These are phyloP conservation scores for Adiantum capillusveneris DNA, from an alignment of 75 land plant species.

Conservation along the genomic window DNA sequence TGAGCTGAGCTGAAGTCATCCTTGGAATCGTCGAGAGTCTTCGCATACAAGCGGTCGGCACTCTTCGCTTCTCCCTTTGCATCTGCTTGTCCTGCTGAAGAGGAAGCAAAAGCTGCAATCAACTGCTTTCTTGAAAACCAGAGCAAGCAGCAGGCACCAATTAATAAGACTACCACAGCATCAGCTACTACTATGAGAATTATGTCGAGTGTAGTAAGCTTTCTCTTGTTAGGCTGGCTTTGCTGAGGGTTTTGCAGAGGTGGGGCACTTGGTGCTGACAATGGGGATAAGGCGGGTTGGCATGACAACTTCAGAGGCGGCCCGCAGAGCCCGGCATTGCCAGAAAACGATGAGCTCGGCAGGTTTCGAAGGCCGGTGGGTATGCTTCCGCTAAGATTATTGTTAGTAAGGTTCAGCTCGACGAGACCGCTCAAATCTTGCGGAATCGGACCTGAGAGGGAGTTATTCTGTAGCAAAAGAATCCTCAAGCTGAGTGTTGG, in stretches of 20 bases:
- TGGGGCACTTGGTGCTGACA: neutral
- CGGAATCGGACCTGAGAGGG: slow-evolving; percentile 63
- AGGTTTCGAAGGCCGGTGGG: slow-evolving; percentile 43
- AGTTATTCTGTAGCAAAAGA: slow-evolving; percentile 55
- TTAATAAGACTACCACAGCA: neutral
- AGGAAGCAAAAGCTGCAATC: slow-evolving; percentile 6
- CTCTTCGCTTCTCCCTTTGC: too few species aligned
- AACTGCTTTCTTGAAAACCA: neutral
- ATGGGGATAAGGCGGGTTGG: neutral
- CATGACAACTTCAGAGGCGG: slow-evolving; percentile 22
- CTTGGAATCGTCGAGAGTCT: neutral
- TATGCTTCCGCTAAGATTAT: slow-evolving; percentile 61
- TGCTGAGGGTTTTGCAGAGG: neutral
- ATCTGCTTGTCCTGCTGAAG: neutral
- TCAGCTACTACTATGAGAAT: neutral
- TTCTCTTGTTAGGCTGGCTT: neutral
- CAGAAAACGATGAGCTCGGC: slow-evolving; percentile 36
- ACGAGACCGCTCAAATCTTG: slow-evolving; percentile 24
- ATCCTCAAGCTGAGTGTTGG: slow-evolving; percentile 37
- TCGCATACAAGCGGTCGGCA: slow-evolving; percentile 23
- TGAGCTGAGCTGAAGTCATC: slow-evolving; percentile 17
- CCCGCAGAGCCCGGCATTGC: slow-evolving; percentile 40
- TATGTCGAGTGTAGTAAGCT: neutral
- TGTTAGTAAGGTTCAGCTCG: slow-evolving; percentile 57
- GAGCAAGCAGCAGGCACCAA: neutral